Percentiles rank a stretch among this genome's conserved stretches.
phyloP scores from a whole-genome alignment of 306 rosid genomes.

The Trifolium subterraneum region DNA sequence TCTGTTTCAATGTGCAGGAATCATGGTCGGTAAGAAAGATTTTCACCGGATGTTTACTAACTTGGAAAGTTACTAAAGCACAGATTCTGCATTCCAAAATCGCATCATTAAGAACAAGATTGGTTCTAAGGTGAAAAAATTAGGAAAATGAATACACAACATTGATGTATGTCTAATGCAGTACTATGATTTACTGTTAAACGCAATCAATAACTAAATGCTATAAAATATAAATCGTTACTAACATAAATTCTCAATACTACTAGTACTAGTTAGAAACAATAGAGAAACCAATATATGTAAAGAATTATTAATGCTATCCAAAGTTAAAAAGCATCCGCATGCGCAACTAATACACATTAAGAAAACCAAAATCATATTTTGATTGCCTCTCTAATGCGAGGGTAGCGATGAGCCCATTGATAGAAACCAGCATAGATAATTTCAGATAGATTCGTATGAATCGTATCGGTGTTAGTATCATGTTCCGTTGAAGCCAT shows the following conservation, averaged over 20 bases:
- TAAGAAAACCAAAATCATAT: constrained; percentile 23
- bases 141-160: too few relatives aligned
- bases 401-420: constrained; percentile 75
- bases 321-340: constrained; percentile 25
- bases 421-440: constrained; percentile 66
- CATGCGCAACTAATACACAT: constrained; percentile 25
- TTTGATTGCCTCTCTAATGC: constrained; percentile 57
- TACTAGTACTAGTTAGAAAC: too few relatives aligned
- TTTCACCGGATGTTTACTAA: neutral
- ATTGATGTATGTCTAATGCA: too few relatives aligned
- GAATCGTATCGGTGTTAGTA: constrained; percentile 62
- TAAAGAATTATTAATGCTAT: neutral
- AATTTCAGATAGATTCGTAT: constrained; percentile 79
- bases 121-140: too few relatives aligned
- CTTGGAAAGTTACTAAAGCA: neutral
- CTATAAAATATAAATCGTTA: too few relatives aligned
- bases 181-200: too few relatives aligned
- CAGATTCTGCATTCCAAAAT: neutral
- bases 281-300: neutral
- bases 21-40: constrained; percentile 36
- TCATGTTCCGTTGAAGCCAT: constrained; percentile 66
- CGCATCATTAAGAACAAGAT: neutral
- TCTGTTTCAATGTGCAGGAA: constrained; percentile 55
- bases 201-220: too few relatives aligned
- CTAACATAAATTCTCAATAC: too few relatives aligned